Conservation (phyloP, 2,329 filamentous ascomycete genomes). For the Diaporthe vexans region DNA sequence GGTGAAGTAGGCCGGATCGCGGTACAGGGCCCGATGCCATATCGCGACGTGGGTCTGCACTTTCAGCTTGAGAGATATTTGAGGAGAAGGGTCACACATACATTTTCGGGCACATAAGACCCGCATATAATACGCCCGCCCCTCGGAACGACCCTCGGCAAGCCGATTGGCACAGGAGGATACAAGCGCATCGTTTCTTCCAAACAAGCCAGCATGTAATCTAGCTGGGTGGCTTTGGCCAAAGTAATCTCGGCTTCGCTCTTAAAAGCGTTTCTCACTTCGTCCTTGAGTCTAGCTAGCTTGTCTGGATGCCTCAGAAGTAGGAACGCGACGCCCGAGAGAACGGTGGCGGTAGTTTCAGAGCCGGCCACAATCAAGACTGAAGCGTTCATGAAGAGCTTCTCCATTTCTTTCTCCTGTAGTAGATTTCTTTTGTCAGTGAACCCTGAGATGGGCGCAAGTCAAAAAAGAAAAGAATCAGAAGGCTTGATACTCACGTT, state of each 20-base stretch:
- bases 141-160: slow-evolving; percentile 27
- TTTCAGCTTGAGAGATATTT: not conserved
- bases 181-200: slow-evolving; percentile 33
- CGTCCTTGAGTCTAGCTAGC: slow-evolving; percentile 23
- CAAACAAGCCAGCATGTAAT: slow-evolving; percentile 25
- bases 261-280: slow-evolving; percentile 19
- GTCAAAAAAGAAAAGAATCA: not conserved
- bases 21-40: not conserved
- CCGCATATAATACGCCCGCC: not conserved
- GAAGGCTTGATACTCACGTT: not conserved
- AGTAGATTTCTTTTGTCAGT: slow-evolving; percentile 22
- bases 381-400: slow-evolving; percentile 27
- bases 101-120: not conserved
- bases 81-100: not conserved
- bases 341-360: slow-evolving; percentile 35
- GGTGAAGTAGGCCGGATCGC: not conserved
- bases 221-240: slow-evolving; percentile 24
- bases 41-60: not conserved
- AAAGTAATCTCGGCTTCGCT: slow-evolving; percentile 14
- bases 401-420: slow-evolving; percentile 34
- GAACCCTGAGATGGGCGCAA: not conserved
- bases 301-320: slow-evolving; percentile 26
- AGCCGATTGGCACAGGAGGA: slow-evolving; percentile 30
- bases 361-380: slow-evolving; percentile 32
- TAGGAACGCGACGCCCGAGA: slow-evolving; percentile 31